Conservation (phyloP, 768 basidiomycete species). For the Collybia sordida region DNA sequence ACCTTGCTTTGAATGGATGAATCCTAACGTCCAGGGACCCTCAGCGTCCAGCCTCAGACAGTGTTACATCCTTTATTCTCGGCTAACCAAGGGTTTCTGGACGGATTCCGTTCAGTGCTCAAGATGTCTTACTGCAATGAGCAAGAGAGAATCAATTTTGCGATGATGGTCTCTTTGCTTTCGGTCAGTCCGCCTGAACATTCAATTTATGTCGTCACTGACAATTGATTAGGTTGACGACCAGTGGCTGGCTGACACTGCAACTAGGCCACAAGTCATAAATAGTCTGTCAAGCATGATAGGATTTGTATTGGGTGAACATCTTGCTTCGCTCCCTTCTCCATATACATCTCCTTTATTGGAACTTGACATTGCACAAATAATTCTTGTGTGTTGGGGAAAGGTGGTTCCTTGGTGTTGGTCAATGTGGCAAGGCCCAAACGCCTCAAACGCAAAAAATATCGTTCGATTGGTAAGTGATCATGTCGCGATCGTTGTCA, state of each 20-base stretch:
- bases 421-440: constrained; percentile 58
- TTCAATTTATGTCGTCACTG: too few species aligned
- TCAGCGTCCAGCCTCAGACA: constrained; percentile 12
- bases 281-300: constrained; percentile 45
- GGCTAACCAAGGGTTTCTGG: constrained; percentile 5
- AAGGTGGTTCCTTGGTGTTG: constrained; percentile 62
- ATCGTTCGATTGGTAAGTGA: constrained; percentile 47
- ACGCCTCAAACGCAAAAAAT: constrained; percentile 46
- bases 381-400: constrained; percentile 60
- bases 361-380: constrained; percentile 41
- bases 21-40: too few species aligned
- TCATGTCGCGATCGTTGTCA: background rate
- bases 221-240: too few species aligned
- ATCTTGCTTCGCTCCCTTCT: constrained; percentile 15
- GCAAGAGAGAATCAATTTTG: constrained; percentile 30
- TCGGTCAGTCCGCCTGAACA: constrained; percentile 26
- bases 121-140: constrained; percentile 10
- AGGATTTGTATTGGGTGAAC: constrained; percentile 33
- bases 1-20: background rate
- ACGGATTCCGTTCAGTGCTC: constrained; percentile 8
- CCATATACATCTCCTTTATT: constrained; percentile 15
- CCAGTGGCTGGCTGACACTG: background rate
- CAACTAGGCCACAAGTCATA: constrained; percentile 48
- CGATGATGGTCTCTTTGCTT: constrained; percentile 42
- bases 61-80: constrained; percentile 20